Conservation (phyloP, 1,284 basidiomycete genomes). For the Fomitopsis pinicola region DNA sequence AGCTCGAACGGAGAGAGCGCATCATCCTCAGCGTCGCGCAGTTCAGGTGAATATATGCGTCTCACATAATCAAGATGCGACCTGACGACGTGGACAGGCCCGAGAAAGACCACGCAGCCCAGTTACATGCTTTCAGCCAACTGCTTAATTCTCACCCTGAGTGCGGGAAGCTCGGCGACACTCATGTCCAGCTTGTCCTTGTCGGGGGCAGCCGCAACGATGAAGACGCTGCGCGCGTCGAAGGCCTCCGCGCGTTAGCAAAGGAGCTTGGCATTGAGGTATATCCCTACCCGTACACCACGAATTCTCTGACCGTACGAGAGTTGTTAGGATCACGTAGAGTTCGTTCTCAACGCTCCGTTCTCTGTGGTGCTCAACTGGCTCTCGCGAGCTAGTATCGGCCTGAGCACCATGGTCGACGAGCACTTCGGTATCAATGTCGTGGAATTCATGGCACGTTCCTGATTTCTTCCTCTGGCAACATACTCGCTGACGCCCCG, state of each 20-base stretch:
- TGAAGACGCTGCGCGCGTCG: constrained; percentile 71
- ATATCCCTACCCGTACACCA: background rate
- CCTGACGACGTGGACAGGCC: constrained; percentile 46
- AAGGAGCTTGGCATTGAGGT: constrained; percentile 66
- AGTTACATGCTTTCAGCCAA: constrained; percentile 67
- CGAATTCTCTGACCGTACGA: background rate
- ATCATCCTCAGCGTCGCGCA: constrained; percentile 87
- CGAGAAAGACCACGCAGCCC: constrained; percentile 90
- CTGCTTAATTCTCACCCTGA: constrained; percentile 63
- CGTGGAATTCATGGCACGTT: constrained; percentile 89
- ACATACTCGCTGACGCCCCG: background rate
- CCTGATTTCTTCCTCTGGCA: background rate
- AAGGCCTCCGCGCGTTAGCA: constrained; percentile 55
- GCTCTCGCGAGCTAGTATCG: constrained; percentile 75
- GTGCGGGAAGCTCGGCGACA: constrained; percentile 31
- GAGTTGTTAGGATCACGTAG: constrained; percentile 53
- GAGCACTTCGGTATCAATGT: constrained; percentile 99
- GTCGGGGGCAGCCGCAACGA: constrained; percentile 84
- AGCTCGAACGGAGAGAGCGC: constrained; percentile 57
- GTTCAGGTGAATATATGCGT: constrained; percentile 59
- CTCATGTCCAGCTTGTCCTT: constrained; percentile 56
- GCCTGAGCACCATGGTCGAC: constrained; percentile 96
- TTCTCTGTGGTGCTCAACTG: constrained; percentile 68
- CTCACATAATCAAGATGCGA: background rate
- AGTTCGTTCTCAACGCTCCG: constrained; percentile 83